Percentiles rank a stretch among this genome's conserved stretches.
Conservation (phyloP, 768 basidiomycete genomes). For the Phlegmacium glaucopus region DNA sequence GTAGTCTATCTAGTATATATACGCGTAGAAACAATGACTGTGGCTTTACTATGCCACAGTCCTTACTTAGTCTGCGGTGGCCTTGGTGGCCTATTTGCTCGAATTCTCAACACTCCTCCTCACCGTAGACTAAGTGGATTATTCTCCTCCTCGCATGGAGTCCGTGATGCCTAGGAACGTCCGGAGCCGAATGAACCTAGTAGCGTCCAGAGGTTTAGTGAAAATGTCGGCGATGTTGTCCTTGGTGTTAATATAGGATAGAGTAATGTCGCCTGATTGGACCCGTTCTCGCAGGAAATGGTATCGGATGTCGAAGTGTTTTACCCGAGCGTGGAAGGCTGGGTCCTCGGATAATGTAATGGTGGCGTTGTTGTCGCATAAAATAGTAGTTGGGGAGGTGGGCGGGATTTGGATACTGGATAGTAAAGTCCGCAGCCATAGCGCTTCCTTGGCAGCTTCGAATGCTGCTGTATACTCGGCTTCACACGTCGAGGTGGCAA, state of each 20-base stretch:
- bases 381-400: neutral
- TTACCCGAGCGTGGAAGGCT: constrained; percentile 27
- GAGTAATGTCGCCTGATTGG: constrained; percentile 16
- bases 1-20: too few relatives aligned
- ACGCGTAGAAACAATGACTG: too few relatives aligned
- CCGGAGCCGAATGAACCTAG: too few relatives aligned
- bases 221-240: constrained; percentile 33
- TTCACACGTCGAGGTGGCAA: constrained; percentile 33
- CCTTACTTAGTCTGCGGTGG: too few relatives aligned
- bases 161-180: too few relatives aligned
- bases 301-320: constrained; percentile 39
- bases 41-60: too few relatives aligned
- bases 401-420: neutral
- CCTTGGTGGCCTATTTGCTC: too few relatives aligned
- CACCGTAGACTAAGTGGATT: too few relatives aligned
- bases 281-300: constrained; percentile 33
- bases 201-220: constrained; percentile 37
- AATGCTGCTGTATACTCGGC: constrained; percentile 34
- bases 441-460: constrained; percentile 26
- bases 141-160: too few relatives aligned
- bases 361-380: constrained; percentile 28
- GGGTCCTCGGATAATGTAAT: constrained; percentile 20
- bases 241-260: constrained; percentile 25
- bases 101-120: too few relatives aligned
- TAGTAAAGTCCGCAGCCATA: constrained; percentile 23